Evolutionary conservation across 108 stramenopile genomes (phyloP).

Genomic region (Cyclotella sp.): DNA sequence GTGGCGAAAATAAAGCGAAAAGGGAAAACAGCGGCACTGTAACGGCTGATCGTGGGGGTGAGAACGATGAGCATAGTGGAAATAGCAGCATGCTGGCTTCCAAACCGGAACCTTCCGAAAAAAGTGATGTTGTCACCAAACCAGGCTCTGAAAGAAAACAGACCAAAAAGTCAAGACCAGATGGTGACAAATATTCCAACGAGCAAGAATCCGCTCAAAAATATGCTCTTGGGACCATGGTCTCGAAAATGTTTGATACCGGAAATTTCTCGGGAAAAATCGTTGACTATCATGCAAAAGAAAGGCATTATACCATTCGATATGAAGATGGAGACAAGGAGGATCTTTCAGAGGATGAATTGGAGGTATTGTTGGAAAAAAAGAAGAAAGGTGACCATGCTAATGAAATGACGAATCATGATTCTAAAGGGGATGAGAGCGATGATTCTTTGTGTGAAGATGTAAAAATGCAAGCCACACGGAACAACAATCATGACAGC

Average conservation of each 20-base stretch:
- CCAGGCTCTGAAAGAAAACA: background rate
- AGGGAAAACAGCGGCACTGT: background rate
- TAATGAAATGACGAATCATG: background rate
- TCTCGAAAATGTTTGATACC: background rate
- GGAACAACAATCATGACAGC: background rate
- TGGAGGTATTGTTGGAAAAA: background rate
- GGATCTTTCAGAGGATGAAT: background rate
- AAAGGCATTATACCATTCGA: background rate
- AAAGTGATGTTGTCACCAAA: too few relatives aligned
- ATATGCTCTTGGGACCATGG: background rate
- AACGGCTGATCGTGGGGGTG: background rate
- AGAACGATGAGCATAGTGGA: background rate
- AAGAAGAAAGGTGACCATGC: background rate
- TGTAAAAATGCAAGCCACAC: background rate
- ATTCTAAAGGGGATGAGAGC: too few relatives aligned
- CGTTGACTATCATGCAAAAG: background rate
- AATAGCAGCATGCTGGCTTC: too few relatives aligned
- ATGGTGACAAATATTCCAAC: background rate
- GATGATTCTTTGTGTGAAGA: background rate
- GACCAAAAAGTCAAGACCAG: background rate
- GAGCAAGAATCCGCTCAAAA: background rate
- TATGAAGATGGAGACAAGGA: slow-evolving; percentile 10
- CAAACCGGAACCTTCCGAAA: too few relatives aligned
- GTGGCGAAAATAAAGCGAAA: background rate
- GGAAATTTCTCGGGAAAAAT: background rate